Conservation (phyloP, 495 filamentous ascomycete genomes). For the Lophiotrema nucula region DNA sequence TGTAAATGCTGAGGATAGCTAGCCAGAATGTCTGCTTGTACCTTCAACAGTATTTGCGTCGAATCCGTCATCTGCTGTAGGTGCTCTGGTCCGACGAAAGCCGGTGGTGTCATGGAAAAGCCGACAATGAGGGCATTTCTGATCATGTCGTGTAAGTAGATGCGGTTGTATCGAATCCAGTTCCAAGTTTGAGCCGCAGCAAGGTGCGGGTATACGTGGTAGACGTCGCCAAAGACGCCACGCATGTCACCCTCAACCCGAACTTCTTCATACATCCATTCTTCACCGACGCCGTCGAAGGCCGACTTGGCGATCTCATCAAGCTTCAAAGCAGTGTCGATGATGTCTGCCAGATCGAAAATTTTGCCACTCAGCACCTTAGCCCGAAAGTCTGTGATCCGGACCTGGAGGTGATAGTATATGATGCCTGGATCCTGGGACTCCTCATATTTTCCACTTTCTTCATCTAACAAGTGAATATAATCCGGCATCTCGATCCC, state of each 20-base stretch:
- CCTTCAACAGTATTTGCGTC: conserved; percentile 3
- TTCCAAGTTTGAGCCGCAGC: conserved; percentile 24
- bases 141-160: conserved; percentile 28
- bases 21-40: conserved; percentile 26
- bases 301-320: background rate
- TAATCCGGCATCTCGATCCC: conserved; percentile 5
- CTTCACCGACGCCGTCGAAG: background rate
- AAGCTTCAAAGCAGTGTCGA: conserved; percentile 15
- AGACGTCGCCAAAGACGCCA: conserved; percentile 9
- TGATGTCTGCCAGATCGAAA: conserved; percentile 7
- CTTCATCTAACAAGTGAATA: conserved; percentile 15
- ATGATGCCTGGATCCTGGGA: background rate
- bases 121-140: conserved; percentile 14
- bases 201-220: conserved; percentile 19
- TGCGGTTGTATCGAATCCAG: conserved; percentile 24
- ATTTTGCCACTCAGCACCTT: conserved; percentile 5
- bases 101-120: conserved; percentile 7
- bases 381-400: conserved; percentile 11
- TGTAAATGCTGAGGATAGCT: conserved; percentile 24
- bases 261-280: conserved; percentile 10
- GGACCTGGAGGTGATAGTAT: conserved; percentile 20
- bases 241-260: conserved; percentile 1
- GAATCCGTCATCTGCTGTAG: conserved; percentile 3
- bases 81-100: background rate
- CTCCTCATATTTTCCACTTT: conserved; percentile 2